phyloP scores from a whole-genome alignment of 495 filamentous ascomycete genomes.

The Neurospora hispaniola region DNA sequence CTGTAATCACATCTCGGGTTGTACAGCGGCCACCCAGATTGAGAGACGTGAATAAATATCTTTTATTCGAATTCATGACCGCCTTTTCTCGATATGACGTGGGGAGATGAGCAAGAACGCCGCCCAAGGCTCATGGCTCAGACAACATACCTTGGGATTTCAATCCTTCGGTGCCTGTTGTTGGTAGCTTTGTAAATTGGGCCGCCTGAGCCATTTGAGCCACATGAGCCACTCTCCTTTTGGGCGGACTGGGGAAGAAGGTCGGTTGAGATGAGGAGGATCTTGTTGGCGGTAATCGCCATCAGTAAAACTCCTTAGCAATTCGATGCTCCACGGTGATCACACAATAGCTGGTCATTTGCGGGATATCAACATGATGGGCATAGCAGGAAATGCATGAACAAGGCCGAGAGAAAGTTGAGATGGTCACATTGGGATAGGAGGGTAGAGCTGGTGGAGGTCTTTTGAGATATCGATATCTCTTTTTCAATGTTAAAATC shows the following conservation, averaged over 20 bases:
- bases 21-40: not conserved
- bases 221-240: not conserved
- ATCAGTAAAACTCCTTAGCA: not conserved
- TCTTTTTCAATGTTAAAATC: too few relatives aligned
- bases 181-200: not conserved
- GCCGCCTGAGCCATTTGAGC: not conserved
- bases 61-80: not conserved
- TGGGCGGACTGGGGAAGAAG: not conserved
- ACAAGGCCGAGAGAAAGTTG: not conserved
- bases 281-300: not conserved
- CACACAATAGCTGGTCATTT: not conserved
- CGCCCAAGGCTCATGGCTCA: not conserved
- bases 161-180: not conserved
- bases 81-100: not conserved
- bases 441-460: not conserved
- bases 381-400: not conserved
- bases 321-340: not conserved
- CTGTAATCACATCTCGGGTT: not conserved
- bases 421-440: not conserved
- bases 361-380: not conserved
- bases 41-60: not conserved
- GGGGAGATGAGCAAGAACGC: not conserved
- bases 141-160: not conserved
- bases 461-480: not conserved
- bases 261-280: not conserved